Percentiles rank a stretch among this genome's conserved stretches.
Conservation (phyloP, 2,329 filamentous ascomycete species). For the Coniochaeta hoffmannii region DNA sequence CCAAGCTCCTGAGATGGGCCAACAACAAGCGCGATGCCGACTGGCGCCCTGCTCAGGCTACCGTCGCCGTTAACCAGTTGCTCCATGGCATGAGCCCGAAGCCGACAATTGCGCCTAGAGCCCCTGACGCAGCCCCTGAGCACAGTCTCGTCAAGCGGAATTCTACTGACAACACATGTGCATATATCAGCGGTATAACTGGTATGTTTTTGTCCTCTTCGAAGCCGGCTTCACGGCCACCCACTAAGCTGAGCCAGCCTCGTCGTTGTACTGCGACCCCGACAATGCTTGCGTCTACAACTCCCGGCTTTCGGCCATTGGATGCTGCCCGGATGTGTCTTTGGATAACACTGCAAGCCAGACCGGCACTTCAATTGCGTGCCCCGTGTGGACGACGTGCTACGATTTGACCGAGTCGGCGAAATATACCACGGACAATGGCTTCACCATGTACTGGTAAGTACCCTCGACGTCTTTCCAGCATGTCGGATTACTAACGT, state of each 20-base stretch:
- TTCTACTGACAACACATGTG: slow-evolving; percentile 22
- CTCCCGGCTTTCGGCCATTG: slow-evolving; percentile 16
- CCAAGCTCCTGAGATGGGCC: slow-evolving; percentile 18
- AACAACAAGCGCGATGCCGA: slow-evolving; percentile 10
- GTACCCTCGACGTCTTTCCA: slow-evolving; percentile 2
- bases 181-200: slow-evolving; percentile 18
- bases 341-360: slow-evolving; percentile 3
- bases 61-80: slow-evolving; percentile 14
- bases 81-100: slow-evolving; percentile 12
- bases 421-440: slow-evolving; percentile 15
- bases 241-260: slow-evolving; percentile 5
- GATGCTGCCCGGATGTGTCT: slow-evolving; percentile 22
- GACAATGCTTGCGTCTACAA: slow-evolving; percentile 21
- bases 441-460: slow-evolving; percentile 23
- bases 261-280: slow-evolving; percentile 20
- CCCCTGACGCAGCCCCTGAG: slow-evolving; percentile 4
- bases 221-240: background rate
- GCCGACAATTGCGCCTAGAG: slow-evolving; percentile 8
- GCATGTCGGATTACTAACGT: background rate
- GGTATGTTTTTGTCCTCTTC: slow-evolving; percentile 11
- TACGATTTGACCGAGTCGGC: slow-evolving; percentile 15
- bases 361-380: slow-evolving; percentile 1
- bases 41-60: slow-evolving; percentile 20
- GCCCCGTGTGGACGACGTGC: slow-evolving; percentile 20
- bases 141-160: slow-evolving; percentile 13